phyloP scores from a whole-genome alignment of 805 yeast genomes.

The Saccharomycopsis sp. region DNA sequence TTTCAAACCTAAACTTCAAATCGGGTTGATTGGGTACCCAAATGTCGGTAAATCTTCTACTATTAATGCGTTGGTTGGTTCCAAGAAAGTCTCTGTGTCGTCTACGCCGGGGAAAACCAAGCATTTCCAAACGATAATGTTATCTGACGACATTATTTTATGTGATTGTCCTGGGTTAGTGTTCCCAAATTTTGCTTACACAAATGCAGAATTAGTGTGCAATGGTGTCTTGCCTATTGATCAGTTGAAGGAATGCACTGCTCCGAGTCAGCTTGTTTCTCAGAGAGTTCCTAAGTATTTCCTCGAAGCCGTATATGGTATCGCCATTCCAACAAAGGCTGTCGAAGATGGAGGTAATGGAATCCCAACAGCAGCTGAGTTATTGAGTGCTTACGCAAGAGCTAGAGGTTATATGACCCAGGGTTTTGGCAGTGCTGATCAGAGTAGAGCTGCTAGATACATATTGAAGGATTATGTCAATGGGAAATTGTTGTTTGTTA shows the following conservation, averaged over 20 bases:
- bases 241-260: conserved; percentile 86
- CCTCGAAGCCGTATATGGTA: conserved; percentile 90
- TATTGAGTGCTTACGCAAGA: conserved; percentile 86
- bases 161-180: conserved; percentile 99
- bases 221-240: conserved; percentile 99
- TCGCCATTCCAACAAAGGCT: conserved; percentile 70
- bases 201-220: conserved; percentile 94
- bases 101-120: conserved; percentile 98
- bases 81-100: conserved; percentile 96
- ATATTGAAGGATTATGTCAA: conserved; percentile 90
- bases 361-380: conserved; percentile 80
- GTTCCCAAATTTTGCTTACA: conserved; percentile 94
- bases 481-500: conserved; percentile 78
- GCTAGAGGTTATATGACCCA: conserved; percentile 98
- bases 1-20: conserved; percentile 61
- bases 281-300: conserved; percentile 84
- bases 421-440: conserved; percentile 95
- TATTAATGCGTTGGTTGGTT: conserved; percentile 91
- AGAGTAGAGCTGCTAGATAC: conserved; percentile 87
- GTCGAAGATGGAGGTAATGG: conserved; percentile 87
- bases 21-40: conserved; percentile 97
- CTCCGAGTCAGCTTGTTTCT: conserved; percentile 80
- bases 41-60: conserved; percentile 97
- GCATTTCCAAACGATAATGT: conserved; percentile 92
- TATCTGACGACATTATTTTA: conserved; percentile 73